A percentile compares a stretch with the other conserved stretches of the same genome.
Evolutionary conservation across 2,329 filamentous ascomycete species (phyloP).

Genomic region (Penicillium sp.): DNA sequence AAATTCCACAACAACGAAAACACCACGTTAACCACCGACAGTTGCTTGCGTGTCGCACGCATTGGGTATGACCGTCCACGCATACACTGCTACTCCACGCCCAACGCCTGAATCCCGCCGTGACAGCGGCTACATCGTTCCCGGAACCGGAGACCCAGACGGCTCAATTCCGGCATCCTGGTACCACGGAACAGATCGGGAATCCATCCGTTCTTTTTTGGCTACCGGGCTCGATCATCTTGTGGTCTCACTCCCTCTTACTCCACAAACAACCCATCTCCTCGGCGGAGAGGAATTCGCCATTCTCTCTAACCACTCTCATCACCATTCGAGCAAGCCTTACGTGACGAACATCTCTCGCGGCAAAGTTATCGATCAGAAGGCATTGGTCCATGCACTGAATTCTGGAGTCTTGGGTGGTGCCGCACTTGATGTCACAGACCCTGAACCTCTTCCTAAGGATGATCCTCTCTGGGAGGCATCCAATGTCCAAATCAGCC

Average conservation of each 20-base stretch:
- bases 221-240: constrained; percentile 50
- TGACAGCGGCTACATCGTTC: constrained; percentile 59
- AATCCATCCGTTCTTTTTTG: constrained; percentile 47
- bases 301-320: constrained; percentile 38
- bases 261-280: constrained; percentile 47
- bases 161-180: constrained; percentile 49
- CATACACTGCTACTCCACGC: constrained; percentile 65
- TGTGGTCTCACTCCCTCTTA: constrained; percentile 51
- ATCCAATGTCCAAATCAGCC: constrained; percentile 61
- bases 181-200: constrained; percentile 49
- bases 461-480: constrained; percentile 62
- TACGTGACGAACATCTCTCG: constrained; percentile 66
- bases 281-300: constrained; percentile 49
- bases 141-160: constrained; percentile 55
- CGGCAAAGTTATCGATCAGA: constrained; percentile 54
- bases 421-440: constrained; percentile 68
- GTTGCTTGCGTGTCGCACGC: constrained; percentile 52
- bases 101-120: constrained; percentile 54
- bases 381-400: constrained; percentile 56
- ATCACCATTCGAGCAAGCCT: constrained; percentile 35
- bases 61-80: constrained; percentile 63
- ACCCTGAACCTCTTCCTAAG: constrained; percentile 65
- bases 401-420: constrained; percentile 49
- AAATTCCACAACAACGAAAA: neutral
- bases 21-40: constrained; percentile 17